Conservation (phyloP, 257 asterid species). For the Galeopsis tetrahit region DNA sequence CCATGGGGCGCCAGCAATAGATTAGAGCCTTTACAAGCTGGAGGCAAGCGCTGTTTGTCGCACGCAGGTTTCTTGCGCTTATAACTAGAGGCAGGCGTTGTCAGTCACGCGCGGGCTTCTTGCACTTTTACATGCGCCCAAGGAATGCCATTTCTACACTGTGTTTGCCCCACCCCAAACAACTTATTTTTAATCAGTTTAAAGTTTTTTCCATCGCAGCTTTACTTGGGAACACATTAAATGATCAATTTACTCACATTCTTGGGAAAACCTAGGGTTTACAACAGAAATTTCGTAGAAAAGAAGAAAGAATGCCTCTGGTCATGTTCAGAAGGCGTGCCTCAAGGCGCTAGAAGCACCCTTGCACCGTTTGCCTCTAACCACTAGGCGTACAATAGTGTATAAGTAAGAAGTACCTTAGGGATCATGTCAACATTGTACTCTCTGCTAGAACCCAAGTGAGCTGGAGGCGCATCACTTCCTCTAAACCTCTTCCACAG, state of each 20-base stretch:
- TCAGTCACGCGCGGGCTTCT: background rate
- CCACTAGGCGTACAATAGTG: slow-evolving; percentile 16
- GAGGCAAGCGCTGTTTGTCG: background rate
- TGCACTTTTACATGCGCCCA: background rate
- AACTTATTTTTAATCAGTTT: background rate
- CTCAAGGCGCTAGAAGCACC: slow-evolving; percentile 1
- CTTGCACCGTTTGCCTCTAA: background rate
- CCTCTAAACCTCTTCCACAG: slow-evolving; percentile 93
- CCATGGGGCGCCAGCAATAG: background rate
- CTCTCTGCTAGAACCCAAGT: slow-evolving; percentile 90
- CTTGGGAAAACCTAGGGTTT: background rate
- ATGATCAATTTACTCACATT: background rate
- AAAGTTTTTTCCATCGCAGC: background rate
- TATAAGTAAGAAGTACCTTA: slow-evolving; percentile 56
- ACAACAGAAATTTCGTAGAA: background rate
- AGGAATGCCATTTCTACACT: background rate
- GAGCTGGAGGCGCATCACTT: slow-evolving; percentile 83
- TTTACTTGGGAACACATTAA: background rate
- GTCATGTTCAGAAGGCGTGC: background rate
- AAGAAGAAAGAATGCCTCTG: background rate
- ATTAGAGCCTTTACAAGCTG: background rate
- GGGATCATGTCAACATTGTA: slow-evolving; percentile 98
- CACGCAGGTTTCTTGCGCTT: too few species aligned
- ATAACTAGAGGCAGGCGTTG: background rate
- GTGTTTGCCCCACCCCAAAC: background rate